Evolutionary conservation across 139 green algal species (phyloP).

Genomic region (Monoraphidium neglectum): DNA sequence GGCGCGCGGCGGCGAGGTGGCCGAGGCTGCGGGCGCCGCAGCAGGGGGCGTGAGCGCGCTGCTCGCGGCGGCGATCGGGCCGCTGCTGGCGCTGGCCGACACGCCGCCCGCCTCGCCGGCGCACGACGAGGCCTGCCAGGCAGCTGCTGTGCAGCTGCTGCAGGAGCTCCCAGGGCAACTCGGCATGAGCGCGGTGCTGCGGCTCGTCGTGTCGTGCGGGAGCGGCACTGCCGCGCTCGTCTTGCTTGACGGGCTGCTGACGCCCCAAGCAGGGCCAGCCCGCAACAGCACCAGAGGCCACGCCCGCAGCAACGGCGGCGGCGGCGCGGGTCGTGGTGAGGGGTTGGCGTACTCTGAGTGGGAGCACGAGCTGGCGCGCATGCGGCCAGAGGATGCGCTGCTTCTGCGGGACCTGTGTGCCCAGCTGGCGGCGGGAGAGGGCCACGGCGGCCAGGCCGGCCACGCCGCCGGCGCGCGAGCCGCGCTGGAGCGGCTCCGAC

Average conservation of each 20-base stretch:
- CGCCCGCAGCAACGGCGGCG: not conserved
- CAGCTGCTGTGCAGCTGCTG: constrained; percentile 8
- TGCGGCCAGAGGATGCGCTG: not conserved
- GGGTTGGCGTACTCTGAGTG: no score
- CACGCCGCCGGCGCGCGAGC: no score
- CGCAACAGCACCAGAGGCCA: not conserved
- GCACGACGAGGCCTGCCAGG: constrained; percentile 9
- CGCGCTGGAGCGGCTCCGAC: no score
- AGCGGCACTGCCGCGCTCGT: not conserved
- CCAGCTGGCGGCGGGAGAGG: constrained; percentile 1
- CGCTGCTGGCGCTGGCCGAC: not conserved
- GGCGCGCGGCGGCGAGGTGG: no score
- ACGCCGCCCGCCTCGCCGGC: not conserved
- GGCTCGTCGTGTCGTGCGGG: not conserved
- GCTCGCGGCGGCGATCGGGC: not conserved
- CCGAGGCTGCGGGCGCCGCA: no score
- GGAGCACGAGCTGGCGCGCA: no score
- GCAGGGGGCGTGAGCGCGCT: no score
- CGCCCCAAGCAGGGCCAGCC: not conserved
- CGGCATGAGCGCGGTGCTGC: not conserved
- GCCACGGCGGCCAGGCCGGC: no score
- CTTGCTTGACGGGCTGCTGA: not conserved
- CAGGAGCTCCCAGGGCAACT: not conserved
- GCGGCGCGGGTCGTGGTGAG: no score
- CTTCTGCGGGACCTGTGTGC: constrained; percentile 1